Evolutionary conservation across 108 stramenopile genomes (phyloP).

Genomic region (Seminavis robusta): DNA sequence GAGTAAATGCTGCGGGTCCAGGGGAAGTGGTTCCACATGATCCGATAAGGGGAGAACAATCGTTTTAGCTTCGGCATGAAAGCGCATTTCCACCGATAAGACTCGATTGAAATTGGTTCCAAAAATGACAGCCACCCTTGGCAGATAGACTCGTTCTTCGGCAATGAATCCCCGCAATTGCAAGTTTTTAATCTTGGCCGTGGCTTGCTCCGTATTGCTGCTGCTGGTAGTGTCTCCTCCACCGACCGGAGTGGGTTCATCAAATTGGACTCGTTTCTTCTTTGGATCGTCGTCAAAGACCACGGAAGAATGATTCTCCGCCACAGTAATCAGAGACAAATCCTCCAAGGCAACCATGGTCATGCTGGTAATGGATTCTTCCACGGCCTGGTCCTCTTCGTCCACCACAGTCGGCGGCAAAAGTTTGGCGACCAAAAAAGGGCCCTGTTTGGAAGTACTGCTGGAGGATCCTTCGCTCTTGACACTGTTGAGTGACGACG

Average conservation of each 20-base stretch:
- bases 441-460: constrained; percentile 4
- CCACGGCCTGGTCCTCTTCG: constrained; percentile 15
- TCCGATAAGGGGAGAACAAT: constrained; percentile 8
- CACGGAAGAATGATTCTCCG: constrained; percentile 2
- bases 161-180: background rate
- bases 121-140: constrained; percentile 29
- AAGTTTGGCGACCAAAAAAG: too few species aligned
- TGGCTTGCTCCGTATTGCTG: background rate
- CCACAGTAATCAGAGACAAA: constrained; percentile 3
- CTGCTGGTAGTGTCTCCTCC: background rate
- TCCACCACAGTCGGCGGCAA: too few species aligned
- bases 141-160: constrained; percentile 9
- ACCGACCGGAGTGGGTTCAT: background rate
- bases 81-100: constrained; percentile 36
- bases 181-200: background rate
- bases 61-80: constrained; percentile 14
- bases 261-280: too few species aligned
- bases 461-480: constrained; percentile 13
- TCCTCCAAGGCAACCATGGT: constrained; percentile 27
- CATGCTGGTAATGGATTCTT: constrained; percentile 37
- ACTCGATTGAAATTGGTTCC: constrained; percentile 36
- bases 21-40: constrained; percentile 30
- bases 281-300: background rate
- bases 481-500: too few species aligned
- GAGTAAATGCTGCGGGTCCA: constrained; percentile 3